Evolutionary conservation across 2,329 filamentous ascomycete species (phyloP).

Genomic region (Sphaceloma murrayae): DNA sequence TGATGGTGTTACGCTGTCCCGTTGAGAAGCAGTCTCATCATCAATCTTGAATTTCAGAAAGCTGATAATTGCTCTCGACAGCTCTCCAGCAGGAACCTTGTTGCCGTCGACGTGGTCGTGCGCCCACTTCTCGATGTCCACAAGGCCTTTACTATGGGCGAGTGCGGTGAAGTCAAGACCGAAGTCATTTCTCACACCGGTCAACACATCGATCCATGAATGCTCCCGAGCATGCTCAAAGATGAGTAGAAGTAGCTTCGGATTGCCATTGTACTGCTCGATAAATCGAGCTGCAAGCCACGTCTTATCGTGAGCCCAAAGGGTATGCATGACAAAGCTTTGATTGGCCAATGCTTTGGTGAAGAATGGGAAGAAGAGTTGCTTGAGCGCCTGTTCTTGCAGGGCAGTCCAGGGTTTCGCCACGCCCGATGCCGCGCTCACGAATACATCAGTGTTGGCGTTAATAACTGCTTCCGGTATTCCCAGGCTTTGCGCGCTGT

Average conservation of each 20-base stretch:
- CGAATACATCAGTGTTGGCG: slow-evolving; percentile 67
- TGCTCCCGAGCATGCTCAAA: slow-evolving; percentile 74
- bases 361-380: slow-evolving; percentile 74
- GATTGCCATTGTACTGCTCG: slow-evolving; percentile 62
- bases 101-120: slow-evolving; percentile 48
- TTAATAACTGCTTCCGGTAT: slow-evolving; percentile 54
- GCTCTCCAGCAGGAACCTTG: slow-evolving; percentile 44
- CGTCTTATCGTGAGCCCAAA: slow-evolving; percentile 82
- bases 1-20: slow-evolving; percentile 50
- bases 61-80: slow-evolving; percentile 62
- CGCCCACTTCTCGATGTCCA: slow-evolving; percentile 75
- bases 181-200: slow-evolving; percentile 71
- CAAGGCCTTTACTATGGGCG: slow-evolving; percentile 68
- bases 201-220: slow-evolving; percentile 73
- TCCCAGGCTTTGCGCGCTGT: slow-evolving; percentile 45
- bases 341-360: slow-evolving; percentile 67
- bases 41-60: slow-evolving; percentile 80
- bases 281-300: slow-evolving; percentile 79
- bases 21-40: slow-evolving; percentile 65
- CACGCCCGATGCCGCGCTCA: slow-evolving; percentile 68
- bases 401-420: slow-evolving; percentile 67
- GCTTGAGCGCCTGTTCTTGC: slow-evolving; percentile 64
- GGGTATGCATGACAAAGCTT: slow-evolving; percentile 79
- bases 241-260: slow-evolving; percentile 57
- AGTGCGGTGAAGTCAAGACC: slow-evolving; percentile 79